Evolutionary conservation across 2,329 filamentous ascomycete species (phyloP).

Genomic region (Paramyrothecium sp.): DNA sequence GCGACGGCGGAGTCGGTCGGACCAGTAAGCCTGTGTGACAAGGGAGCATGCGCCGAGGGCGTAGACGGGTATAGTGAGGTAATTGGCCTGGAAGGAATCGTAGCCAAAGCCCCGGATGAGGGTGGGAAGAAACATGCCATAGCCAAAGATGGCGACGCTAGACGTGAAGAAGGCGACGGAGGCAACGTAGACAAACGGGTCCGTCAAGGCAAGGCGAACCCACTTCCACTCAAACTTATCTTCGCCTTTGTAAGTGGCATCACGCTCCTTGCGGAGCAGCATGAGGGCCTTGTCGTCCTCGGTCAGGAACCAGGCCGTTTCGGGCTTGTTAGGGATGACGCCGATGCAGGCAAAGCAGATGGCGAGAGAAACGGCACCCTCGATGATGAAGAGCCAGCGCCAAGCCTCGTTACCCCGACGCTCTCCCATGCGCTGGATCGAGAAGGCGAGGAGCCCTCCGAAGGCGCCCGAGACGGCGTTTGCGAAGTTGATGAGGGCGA

Average conservation of each 20-base stretch:
- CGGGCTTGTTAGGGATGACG: conserved; percentile 43
- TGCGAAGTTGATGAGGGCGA: conserved; percentile 26
- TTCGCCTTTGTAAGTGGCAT: conserved; percentile 15
- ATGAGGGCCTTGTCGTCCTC: conserved; percentile 33
- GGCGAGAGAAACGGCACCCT: conserved; percentile 33
- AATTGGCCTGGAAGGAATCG: conserved; percentile 24
- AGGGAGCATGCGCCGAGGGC: conserved; percentile 19
- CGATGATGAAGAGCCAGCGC: conserved; percentile 50
- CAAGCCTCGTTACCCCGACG: conserved; percentile 44
- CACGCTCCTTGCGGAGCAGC: conserved; percentile 19
- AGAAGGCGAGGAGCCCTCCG: conserved; percentile 26
- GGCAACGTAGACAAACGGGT: conserved; percentile 28
- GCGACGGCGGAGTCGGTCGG: conserved; percentile 21
- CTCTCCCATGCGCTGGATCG: conserved; percentile 39
- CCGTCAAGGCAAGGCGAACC: conserved; percentile 16
- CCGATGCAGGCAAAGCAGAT: conserved; percentile 29
- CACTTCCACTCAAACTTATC: conserved; percentile 19
- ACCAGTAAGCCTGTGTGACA: conserved; percentile 9
- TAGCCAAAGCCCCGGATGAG: conserved; percentile 32
- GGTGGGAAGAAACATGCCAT: conserved; percentile 32
- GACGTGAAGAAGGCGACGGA: conserved; percentile 26
- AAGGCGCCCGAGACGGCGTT: conserved; percentile 27
- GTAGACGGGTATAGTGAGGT: conserved; percentile 34
- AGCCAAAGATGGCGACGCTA: conserved; percentile 30
- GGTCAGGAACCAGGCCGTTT: conserved; percentile 42